Evolutionary conservation across 768 basidiomycete genomes (phyloP), one percentile per base, ranked within the genome.

Genomic region (Boletus sensibilis): DNA sequence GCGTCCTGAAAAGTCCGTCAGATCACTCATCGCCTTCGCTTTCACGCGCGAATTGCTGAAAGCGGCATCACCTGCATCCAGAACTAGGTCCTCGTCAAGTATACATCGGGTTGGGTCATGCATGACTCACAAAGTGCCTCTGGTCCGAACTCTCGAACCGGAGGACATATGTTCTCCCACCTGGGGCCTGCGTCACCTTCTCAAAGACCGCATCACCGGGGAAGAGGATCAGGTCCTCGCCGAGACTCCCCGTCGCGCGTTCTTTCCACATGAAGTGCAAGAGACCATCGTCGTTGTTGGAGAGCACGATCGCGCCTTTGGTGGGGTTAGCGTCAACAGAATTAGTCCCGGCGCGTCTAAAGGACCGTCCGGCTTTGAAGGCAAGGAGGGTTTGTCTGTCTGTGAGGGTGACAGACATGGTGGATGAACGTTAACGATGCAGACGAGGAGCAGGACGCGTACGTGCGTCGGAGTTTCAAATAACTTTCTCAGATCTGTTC

Each of bases 101-200:
- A 44, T 3, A 18, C n/a, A 16, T 39, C 29, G 25, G 14, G 8
- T 3, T 5, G 23, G 38, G 5, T 1, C 34, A 8, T 29, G 37
- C n/a, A n/a, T 25, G 18, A 78, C 85, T 72, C 66, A 95, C 94
- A 71, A 97, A 96, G 71, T 94, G 90, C 59, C 85, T 83, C 67
- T 92, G 90, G 68, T 92, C 82, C 14, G 93, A 95, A 21, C 90
- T 93, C 0, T 88, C 86, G 76, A 97, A 96, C 73, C 90, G 92
- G 70, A 96, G 86, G 59, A 95, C 90, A 63, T 90, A 92, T 5
- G 88, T 85, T 58, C 92, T 78, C 7, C 89, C 91, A 33, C 77
- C 76, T 0, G 74, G 67, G 11, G 87, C 81, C 65, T 92, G 83
- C 2, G 81, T 57, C 11, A 95, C 88, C 71, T 86, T 88, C 62